A percentile compares a stretch with the other conserved stretches of the same genome.
Evolutionary conservation across 352 stramenopile genomes (phyloP).

Genomic region (Bremia lactucae): DNA sequence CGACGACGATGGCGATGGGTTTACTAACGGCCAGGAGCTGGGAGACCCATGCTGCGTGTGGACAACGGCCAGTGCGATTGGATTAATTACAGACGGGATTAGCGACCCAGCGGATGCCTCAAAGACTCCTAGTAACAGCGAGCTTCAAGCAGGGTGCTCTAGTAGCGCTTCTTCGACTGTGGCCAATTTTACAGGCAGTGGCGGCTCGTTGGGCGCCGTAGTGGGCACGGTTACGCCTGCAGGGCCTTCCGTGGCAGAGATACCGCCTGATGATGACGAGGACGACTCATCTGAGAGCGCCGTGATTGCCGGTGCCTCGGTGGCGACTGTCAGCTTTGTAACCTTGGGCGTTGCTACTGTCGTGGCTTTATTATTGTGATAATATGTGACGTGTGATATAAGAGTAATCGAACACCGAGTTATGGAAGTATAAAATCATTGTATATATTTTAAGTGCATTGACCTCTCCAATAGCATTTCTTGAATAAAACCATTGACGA

Average conservation of each 20-base stretch:
- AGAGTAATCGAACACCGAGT: background rate
- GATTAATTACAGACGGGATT: conserved; percentile 46
- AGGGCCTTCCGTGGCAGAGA: conserved; percentile 1
- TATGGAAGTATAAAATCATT: background rate
- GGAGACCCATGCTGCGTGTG: conserved; percentile 79
- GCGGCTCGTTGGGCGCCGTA: conserved; percentile 19
- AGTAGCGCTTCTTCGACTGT: conserved; percentile 10
- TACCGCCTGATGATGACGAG: conserved; percentile 45
- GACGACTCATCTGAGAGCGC: conserved; percentile 45
- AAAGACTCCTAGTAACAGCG: conserved; percentile 38
- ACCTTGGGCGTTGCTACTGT: conserved; percentile 5
- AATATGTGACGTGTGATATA: background rate
- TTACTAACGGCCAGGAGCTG: conserved; percentile 78
- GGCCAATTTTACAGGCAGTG: conserved; percentile 20
- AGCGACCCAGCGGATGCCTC: conserved; percentile 47
- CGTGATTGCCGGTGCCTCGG: conserved; percentile 12
- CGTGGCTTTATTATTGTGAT: conserved; percentile 12
- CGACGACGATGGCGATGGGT: conserved; percentile 73
- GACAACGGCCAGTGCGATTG: conserved; percentile 30
- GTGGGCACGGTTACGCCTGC: conserved; percentile 27
- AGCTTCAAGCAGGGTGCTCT: conserved; percentile 39
- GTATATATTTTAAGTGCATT: too few relatives aligned
- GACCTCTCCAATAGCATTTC: too few relatives aligned
- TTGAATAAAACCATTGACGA: too few relatives aligned
- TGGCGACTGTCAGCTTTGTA: conserved; percentile 2